Evolutionary conservation across 768 basidiomycete genomes (phyloP).

Genomic region (Galerina marginata): DNA sequence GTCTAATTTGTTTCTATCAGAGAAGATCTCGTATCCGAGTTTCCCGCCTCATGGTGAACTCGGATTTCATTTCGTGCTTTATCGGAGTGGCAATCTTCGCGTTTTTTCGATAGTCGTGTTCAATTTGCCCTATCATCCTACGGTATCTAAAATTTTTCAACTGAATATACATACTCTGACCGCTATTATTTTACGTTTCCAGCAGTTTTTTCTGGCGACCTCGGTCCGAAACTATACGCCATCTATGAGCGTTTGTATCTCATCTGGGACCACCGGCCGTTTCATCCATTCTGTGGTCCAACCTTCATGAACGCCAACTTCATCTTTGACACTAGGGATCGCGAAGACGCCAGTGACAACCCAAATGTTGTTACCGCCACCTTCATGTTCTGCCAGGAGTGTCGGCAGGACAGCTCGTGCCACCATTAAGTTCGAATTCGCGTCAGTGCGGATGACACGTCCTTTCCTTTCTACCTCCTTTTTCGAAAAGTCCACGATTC

Average conservation of each 20-base stretch:
- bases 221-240: not conserved
- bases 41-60: too few species aligned
- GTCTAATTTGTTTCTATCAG: too few species aligned
- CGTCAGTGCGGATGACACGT: conserved; percentile 64
- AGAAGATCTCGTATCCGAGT: too few species aligned
- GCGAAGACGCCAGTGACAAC: conserved; percentile 72
- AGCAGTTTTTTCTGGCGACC: not conserved
- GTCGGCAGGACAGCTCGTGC: conserved; percentile 73
- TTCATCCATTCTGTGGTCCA: conserved; percentile 57
- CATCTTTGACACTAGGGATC: conserved; percentile 48
- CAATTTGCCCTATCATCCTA: too few species aligned
- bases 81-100: too few species aligned
- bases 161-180: too few species aligned
- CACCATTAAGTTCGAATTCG: conserved; percentile 74
- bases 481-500: conserved; percentile 54
- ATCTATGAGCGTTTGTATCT: conserved; percentile 30
- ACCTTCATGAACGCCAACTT: conserved; percentile 42
- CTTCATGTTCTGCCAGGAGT: conserved; percentile 52
- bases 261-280: conserved; percentile 46
- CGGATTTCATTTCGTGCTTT: too few species aligned
- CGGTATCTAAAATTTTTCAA: too few species aligned
- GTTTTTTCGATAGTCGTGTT: too few species aligned
- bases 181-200: not conserved
- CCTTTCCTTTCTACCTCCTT: conserved; percentile 30
- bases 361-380: conserved; percentile 53